A percentile compares a stretch with the other conserved stretches of the same genome.
These are phyloP conservation scores for Xylaria cubensis DNA, from an alignment of 495 filamentous ascomycete species.

Conservation along the genomic window DNA sequence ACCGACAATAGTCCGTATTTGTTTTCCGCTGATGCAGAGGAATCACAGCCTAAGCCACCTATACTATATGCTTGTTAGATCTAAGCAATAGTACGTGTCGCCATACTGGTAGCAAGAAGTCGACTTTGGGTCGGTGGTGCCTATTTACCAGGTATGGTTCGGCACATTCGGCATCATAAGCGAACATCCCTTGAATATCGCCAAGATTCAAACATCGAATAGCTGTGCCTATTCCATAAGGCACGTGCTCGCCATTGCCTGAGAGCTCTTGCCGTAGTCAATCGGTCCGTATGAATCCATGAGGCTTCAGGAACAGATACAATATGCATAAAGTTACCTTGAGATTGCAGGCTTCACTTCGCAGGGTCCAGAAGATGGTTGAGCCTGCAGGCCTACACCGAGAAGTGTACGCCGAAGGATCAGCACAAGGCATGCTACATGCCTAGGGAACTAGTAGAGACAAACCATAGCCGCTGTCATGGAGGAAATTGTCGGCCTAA, in stretches of 20 bases:
- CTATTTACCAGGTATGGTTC: slow-evolving; percentile 5
- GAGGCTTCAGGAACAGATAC: background rate
- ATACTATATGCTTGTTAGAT: background rate
- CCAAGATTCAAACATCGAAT: background rate
- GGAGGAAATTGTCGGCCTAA: too few relatives aligned
- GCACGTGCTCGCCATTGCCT: background rate
- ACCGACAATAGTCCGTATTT: background rate
- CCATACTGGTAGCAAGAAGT: background rate
- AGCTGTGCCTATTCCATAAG: background rate
- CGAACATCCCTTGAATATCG: background rate
- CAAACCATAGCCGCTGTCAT: background rate
- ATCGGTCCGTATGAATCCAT: background rate
- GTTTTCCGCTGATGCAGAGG: background rate
- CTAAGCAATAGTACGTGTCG: background rate
- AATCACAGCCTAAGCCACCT: background rate
- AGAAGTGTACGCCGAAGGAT: background rate
- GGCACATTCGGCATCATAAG: slow-evolving; percentile 9
- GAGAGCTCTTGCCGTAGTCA: background rate
- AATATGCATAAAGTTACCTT: background rate
- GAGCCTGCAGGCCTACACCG: background rate
- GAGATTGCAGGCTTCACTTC: background rate
- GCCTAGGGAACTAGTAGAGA: background rate
- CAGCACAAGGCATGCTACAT: background rate
- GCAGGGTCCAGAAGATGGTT: background rate
- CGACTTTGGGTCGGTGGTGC: background rate